Conservation (phyloP, 1,284 basidiomycete genomes). For the Schizophyllum amplum region DNA sequence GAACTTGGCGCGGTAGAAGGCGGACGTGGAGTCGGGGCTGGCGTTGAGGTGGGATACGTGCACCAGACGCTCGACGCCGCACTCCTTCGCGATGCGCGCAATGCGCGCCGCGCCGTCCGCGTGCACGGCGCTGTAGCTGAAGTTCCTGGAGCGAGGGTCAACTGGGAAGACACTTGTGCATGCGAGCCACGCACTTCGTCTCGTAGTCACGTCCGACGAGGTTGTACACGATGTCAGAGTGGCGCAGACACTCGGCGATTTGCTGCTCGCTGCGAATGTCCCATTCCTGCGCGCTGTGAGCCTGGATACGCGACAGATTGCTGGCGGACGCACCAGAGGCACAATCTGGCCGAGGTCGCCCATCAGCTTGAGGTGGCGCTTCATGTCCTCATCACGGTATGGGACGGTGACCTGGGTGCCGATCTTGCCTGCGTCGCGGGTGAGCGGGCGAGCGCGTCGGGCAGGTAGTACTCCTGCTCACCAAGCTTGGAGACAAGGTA, state of each 20-base stretch:
- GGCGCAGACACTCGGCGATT: conserved; percentile 89
- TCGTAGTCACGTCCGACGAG: conserved; percentile 85
- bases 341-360: conserved; percentile 98
- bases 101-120: conserved; percentile 74
- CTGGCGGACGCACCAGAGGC: conserved; percentile 61
- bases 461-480: conserved; percentile 29
- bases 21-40: conserved; percentile 68
- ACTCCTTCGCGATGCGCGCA: conserved; percentile 72
- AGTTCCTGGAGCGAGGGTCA: conserved; percentile 53
- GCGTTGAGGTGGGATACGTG: conserved; percentile 98
- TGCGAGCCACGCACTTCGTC: conserved; percentile 80
- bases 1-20: conserved; percentile 86
- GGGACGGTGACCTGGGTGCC: conserved; percentile 95
- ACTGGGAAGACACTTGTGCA: conserved; percentile 1
- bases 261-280: conserved; percentile 83
- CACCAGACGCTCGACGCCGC: conserved; percentile 81
- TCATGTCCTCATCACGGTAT: conserved; percentile 94
- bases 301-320: conserved; percentile 3
- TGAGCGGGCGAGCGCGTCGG: background rate
- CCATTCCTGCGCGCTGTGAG: conserved; percentile 68
- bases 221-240: conserved; percentile 98
- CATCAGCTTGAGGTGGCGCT: conserved; percentile 84
- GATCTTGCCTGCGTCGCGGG: conserved; percentile 58
- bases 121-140: conserved; percentile 73
- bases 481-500: conserved; percentile 92